phyloP scores from a whole-genome alignment of 1,284 basidiomycete species.

The Pisolithus thermaeus region DNA sequence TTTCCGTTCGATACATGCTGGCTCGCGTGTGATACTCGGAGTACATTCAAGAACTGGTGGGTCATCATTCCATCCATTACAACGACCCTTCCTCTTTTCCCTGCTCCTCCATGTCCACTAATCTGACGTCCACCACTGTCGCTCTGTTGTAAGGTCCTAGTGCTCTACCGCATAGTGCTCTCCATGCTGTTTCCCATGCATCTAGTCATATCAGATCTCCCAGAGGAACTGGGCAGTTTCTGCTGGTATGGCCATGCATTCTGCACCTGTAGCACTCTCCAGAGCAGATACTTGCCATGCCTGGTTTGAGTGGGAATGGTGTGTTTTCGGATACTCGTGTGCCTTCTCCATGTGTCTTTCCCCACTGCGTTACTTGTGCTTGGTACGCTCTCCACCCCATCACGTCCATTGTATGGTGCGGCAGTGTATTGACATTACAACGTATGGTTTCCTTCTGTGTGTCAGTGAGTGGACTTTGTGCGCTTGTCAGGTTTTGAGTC shows the following conservation, averaged over 20 bases:
- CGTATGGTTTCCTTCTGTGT: background rate
- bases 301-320: background rate
- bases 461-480: background rate
- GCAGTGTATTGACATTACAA: no score
- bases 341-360: background rate
- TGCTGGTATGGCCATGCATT: background rate
- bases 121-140: background rate
- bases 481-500: background rate
- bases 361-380: background rate
- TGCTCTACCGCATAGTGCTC: background rate
- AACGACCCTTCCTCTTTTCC: background rate
- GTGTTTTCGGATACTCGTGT: no score
- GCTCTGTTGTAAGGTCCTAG: background rate
- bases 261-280: background rate
- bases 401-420: background rate
- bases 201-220: background rate
- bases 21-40: background rate
- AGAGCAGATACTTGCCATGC: background rate
- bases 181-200: background rate
- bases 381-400: background rate
- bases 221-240: background rate
- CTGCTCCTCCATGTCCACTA: background rate
- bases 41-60: background rate
- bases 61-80: background rate
- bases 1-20: background rate